phyloP scores from a whole-genome alignment of 2,329 filamentous ascomycete genomes.

The Myriosclerotinia curreyana region DNA sequence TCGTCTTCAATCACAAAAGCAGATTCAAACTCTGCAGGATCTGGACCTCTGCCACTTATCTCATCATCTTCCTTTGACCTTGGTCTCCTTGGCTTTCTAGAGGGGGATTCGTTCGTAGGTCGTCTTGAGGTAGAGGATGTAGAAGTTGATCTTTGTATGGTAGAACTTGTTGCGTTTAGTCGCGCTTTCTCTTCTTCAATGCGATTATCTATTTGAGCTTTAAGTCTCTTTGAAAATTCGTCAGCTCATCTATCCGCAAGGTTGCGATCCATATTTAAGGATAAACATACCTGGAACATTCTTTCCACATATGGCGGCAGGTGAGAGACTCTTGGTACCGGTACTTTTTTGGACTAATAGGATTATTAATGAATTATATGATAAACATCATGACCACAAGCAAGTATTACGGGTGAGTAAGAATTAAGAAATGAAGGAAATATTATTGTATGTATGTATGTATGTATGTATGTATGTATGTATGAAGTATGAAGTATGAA shows the following conservation, averaged over 20 bases:
- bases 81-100: constrained; percentile 31
- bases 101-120: constrained; percentile 34
- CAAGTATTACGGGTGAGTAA: too few relatives aligned
- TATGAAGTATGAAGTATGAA: too few relatives aligned
- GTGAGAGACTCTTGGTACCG: constrained; percentile 17
- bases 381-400: too few relatives aligned
- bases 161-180: constrained; percentile 44
- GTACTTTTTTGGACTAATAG: background rate
- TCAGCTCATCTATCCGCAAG: constrained; percentile 15
- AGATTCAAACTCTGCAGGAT: constrained; percentile 83
- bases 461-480: too few relatives aligned
- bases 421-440: too few relatives aligned
- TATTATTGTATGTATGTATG: too few relatives aligned
- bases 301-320: constrained; percentile 31
- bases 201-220: constrained; percentile 79
- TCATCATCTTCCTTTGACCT: constrained; percentile 37
- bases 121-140: constrained; percentile 32
- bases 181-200: constrained; percentile 91
- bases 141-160: constrained; percentile 45
- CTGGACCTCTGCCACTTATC: constrained; percentile 48
- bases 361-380: constrained; percentile 23
- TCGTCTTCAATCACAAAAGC: constrained; percentile 86
- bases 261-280: constrained; percentile 16
- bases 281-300: constrained; percentile 39
- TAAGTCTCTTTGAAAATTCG: constrained; percentile 60